Base-by-base conservation (phyloP, 495 filamentous ascomycete genomes). In the Penicillium angulare region DNA sequence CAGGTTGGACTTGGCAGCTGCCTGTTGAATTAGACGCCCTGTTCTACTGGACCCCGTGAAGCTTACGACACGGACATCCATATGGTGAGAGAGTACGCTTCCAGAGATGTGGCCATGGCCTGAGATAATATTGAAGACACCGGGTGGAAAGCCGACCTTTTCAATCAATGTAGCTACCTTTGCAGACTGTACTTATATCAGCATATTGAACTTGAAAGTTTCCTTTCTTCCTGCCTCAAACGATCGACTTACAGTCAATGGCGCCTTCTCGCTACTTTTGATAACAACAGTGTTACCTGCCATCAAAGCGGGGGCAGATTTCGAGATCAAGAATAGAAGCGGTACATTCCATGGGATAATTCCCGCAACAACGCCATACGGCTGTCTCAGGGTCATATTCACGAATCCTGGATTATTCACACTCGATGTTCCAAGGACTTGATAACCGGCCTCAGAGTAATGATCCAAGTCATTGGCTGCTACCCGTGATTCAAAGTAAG, bases 91-190 rank as follows among this genome's bases (percentile, higher is more conserved):
- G n/a, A 96, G 79, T 1, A 89, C 86, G 9, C 82, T 80, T 20
- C 90, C 90, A 2, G 88, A 86, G 16, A 80, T 82, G 33, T 71
- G 77, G 46, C 90, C 90, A 15, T 52, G 50, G 3, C 90, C 90
- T 57, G 90, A 90, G 58, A 92, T 71, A 51, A 95, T 81, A 57
- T 95, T 93, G 57, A 95, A 71, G 13, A 95, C 90, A 5, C 90
- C 90, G 3, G 89, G 86, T 29, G 90, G 90, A 67, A 95, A 93
- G 3, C 90, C 90, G 32, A 88, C 89, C 65, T 92, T 85, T 60
- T 83, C 84, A 61, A 93, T 77, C 36, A 96, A 7, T 3, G 39
- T 42, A 22, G 56, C 46, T 10, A 55, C n/a, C 7, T 46, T 46
- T 7, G 50, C 50, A 31, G 24, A 52, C 50, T 52, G 12, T 5